A percentile compares a stretch with the other conserved stretches of the same genome.
Evolutionary conservation across 257 asterid species (phyloP).

Genomic region (Forsythia viridissima): DNA sequence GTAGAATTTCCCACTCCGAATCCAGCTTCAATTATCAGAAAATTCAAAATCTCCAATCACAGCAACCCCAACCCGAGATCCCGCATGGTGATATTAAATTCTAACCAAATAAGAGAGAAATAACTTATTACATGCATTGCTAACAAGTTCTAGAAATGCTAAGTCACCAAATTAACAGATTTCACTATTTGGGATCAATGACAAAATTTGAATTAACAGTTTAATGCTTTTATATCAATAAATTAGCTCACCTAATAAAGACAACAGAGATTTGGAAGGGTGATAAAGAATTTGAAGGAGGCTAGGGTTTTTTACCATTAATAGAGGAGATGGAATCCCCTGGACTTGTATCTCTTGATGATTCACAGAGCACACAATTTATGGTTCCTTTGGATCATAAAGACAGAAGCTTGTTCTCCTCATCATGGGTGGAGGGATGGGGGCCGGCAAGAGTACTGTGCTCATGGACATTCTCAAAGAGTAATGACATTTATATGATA

Average conservation of each 20-base stretch:
- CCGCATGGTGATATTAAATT: too few relatives aligned
- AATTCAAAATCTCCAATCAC: too few relatives aligned
- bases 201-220: neutral
- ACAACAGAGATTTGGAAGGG: constrained; percentile 90
- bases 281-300: constrained; percentile 90
- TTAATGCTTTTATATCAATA: neutral
- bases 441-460: constrained; percentile 92
- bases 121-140: neutral
- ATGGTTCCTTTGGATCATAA: constrained; percentile 97
- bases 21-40: too few relatives aligned
- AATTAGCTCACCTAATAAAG: constrained; percentile 30
- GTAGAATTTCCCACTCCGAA: too few relatives aligned
- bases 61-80: too few relatives aligned
- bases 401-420: constrained; percentile 88
- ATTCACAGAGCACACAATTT: constrained; percentile 86
- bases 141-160: neutral
- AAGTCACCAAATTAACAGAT: neutral
- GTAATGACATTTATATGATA: constrained; percentile 40
- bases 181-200: neutral
- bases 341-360: constrained; percentile 72
- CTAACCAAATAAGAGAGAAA: too few relatives aligned
- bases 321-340: constrained; percentile 99
- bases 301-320: constrained; percentile 80
- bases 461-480: constrained; percentile 94
- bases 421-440: constrained; percentile 99